These are phyloP conservation scores for Pseudogymnoascus destructans DNA, from an alignment of 2,329 filamentous ascomycete genomes.

Conservation along the genomic window DNA sequence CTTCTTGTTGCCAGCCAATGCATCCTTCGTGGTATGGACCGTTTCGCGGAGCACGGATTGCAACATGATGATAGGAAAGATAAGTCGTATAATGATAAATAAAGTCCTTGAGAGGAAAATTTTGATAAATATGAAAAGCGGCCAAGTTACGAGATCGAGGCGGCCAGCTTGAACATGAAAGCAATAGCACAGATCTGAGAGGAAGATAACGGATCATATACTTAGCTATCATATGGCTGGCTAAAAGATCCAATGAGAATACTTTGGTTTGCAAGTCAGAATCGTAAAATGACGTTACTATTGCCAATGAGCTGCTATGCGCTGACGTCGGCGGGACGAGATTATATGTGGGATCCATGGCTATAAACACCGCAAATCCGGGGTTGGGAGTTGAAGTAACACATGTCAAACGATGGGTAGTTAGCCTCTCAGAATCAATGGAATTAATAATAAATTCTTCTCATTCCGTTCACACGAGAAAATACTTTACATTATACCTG, in stretches of 20 bases:
- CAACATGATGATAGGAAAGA: not conserved
- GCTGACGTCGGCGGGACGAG: not conserved
- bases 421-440: not conserved
- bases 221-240: not conserved
- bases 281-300: constrained; percentile 1
- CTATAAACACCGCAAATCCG: not conserved
- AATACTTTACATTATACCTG: not conserved
- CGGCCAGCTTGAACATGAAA: not conserved
- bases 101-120: not conserved
- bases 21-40: not conserved
- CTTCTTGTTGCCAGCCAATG: constrained; percentile 20
- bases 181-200: not conserved
- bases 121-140: not conserved
- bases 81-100: not conserved
- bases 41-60: constrained; percentile 4
- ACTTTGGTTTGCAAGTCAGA: not conserved
- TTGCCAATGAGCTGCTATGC: not conserved
- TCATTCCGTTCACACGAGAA: not conserved
- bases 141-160: not conserved
- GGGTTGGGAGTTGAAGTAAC: not conserved
- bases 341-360: not conserved
- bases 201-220: not conserved
- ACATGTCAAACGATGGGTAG: not conserved
- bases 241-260: constrained; percentile 1
- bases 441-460: not conserved